A percentile compares a stretch with the other conserved stretches of the same genome.
These are phyloP conservation scores for Mimosa pudica DNA, from an alignment of 306 rosid species.

Conservation along the genomic window DNA sequence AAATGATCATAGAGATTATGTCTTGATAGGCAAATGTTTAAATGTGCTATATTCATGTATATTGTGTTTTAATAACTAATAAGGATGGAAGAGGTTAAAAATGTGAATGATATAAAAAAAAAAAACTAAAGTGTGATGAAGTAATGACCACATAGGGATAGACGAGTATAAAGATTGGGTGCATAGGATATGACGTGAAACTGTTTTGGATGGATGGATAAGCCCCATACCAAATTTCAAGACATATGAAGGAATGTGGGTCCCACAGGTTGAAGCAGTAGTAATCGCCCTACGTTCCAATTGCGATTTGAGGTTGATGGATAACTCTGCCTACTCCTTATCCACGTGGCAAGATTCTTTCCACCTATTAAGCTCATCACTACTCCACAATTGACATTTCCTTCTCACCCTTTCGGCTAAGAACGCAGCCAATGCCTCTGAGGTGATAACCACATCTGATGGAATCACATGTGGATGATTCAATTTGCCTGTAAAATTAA, in stretches of 20 bases:
- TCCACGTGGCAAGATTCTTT: neutral
- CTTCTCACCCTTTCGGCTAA: neutral
- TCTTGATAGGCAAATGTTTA: no score
- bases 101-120: no score
- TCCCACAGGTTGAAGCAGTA: neutral
- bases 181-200: neutral
- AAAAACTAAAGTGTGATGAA: no score
- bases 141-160: neutral
- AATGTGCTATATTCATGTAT: no score
- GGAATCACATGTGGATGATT: neutral
- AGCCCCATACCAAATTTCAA: no score
- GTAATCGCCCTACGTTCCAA: neutral
- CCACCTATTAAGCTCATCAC: neutral
- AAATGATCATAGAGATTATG: no score
- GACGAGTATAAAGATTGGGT: no score
- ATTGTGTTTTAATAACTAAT: neutral
- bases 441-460: neutral
- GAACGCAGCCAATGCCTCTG: neutral
- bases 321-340: neutral
- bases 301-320: neutral
- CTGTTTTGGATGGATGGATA: neutral
- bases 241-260: neutral
- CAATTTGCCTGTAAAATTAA: no score
- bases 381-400: neutral
- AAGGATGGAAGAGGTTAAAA: neutral